Evolutionary conservation across 2,329 filamentous ascomycete species (phyloP).

Genomic region (Epichloe gansuensis): DNA sequence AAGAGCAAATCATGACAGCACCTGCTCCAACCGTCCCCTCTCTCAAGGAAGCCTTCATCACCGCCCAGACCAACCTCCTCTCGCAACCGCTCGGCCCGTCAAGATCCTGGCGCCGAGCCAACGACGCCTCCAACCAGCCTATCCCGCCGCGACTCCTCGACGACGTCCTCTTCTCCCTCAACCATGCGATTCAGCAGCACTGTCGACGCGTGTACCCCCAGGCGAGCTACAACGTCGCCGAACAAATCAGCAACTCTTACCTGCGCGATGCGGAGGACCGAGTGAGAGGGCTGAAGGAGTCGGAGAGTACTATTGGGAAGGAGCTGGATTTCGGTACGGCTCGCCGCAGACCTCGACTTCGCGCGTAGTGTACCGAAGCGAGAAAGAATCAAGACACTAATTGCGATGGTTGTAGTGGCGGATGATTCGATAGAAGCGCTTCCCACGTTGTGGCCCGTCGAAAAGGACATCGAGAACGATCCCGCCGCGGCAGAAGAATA

Average conservation of each 20-base stretch:
- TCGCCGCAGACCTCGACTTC: too few species aligned
- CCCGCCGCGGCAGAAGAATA: slow-evolving; percentile 41
- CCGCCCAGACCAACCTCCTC: slow-evolving; percentile 49
- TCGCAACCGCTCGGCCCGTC: slow-evolving; percentile 47
- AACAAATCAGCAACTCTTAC: slow-evolving; percentile 60
- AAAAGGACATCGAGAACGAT: slow-evolving; percentile 22
- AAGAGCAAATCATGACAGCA: neutral
- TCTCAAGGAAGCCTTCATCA: slow-evolving; percentile 53
- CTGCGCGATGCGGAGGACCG: slow-evolving; percentile 32
- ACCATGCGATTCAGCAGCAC: slow-evolving; percentile 52
- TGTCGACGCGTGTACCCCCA: slow-evolving; percentile 54
- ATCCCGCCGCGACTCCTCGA: slow-evolving; percentile 40
- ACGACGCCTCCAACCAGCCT: slow-evolving; percentile 28
- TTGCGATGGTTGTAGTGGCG: slow-evolving; percentile 21
- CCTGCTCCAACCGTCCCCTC: slow-evolving; percentile 42
- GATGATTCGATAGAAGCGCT: slow-evolving; percentile 33
- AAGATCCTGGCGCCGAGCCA: slow-evolving; percentile 36
- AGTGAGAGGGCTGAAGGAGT: slow-evolving; percentile 22
- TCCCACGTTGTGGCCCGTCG: slow-evolving; percentile 33
- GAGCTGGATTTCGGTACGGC: slow-evolving; percentile 34
- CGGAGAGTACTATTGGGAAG: slow-evolving; percentile 23
- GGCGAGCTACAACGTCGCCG: slow-evolving; percentile 57
- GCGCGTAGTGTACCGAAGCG: neutral
- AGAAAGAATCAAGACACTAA: neutral
- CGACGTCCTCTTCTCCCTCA: slow-evolving; percentile 45